Base-by-base conservation (phyloP, 2,329 filamentous ascomycete genomes). In the Chaetomium strumarium region DNA sequence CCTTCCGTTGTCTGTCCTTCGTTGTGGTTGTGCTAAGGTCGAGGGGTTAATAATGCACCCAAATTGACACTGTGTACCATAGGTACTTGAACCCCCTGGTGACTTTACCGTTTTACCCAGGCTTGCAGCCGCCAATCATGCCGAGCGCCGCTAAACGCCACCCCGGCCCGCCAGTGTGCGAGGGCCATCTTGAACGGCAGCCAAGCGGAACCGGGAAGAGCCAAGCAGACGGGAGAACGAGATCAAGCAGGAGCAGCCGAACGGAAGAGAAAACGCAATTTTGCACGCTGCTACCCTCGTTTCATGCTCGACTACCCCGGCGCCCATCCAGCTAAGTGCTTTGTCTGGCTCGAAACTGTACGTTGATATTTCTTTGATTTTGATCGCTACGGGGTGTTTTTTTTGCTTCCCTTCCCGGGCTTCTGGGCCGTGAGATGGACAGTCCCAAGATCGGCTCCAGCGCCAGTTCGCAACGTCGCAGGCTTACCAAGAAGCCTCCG, bases 401-500 rank as follows among this genome's bases (percentile, higher is more conserved):
- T 42, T 29, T 40, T 38, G 17, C 41, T 43, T 38, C 45, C 31
- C 39, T 39, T 36, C 47, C 51, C 41, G 31, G 46, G 41, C 29
- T 43, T 51, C 34, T 52, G 56, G 44, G 55, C 54, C 48, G 51
- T 51, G 58, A 55, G 42, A 63, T 63, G 61, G 61, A 62, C 41
- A 58, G 60, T 52, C 60, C 55, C 34, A 56, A 52, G 51, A 53
- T 43, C 49, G 46, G 54, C 50, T 53, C 46, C 49, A 54, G 71
- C 70, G 70, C 71, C 70, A 70, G 63, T 63, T 75, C 74, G 55
- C 74, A 78, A 59, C 80, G 82, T 70, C 79, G 80, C 70, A 75
- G 72, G 66, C 78, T 85, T 60, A 78, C 79, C 65, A 85, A 85
- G 73, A 82, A 81, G 67, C 79, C 79, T 52, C 69, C 77, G 46